Percentiles rank a stretch among this genome's conserved stretches.
These are phyloP conservation scores for Zygosaccharomyces pseudorouxii DNA, from an alignment of 805 yeast genomes.

Conservation along the genomic window DNA sequence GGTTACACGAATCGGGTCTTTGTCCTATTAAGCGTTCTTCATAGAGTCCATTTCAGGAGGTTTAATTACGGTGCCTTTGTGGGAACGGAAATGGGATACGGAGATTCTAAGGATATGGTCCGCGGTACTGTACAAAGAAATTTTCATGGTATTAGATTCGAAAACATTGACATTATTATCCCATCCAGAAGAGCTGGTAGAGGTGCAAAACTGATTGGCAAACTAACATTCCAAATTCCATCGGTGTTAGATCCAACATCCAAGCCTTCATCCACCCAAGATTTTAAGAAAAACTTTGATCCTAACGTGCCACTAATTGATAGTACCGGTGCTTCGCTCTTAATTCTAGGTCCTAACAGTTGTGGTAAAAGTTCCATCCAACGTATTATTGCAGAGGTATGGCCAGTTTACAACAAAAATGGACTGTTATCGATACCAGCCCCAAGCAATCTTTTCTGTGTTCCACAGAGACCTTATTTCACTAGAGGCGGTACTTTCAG, in stretches of 20 bases:
- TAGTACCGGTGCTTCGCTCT: slow-evolving; percentile 55
- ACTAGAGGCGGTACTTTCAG: slow-evolving; percentile 71
- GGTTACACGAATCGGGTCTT: slow-evolving; percentile 88
- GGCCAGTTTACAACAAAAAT: slow-evolving; percentile 72
- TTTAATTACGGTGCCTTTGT: slow-evolving; percentile 38
- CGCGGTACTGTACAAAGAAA: slow-evolving; percentile 77
- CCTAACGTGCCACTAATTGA: slow-evolving; percentile 27
- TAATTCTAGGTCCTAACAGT: slow-evolving; percentile 84
- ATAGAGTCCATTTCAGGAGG: slow-evolving; percentile 65
- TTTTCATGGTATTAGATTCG: slow-evolving; percentile 76
- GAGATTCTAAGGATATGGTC: slow-evolving; percentile 41
- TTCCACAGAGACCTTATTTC: slow-evolving; percentile 86
- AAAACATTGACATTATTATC: slow-evolving; percentile 73
- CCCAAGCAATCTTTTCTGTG: slow-evolving; percentile 61
- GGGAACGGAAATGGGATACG: slow-evolving; percentile 3
- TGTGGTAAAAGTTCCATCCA: slow-evolving; percentile 86
- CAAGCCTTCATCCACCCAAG: slow-evolving; percentile 38
- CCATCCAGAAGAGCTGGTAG: slow-evolving; percentile 62
- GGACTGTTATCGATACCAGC: slow-evolving; percentile 81
- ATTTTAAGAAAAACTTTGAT: slow-evolving; percentile 23
- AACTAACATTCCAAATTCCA: slow-evolving; percentile 53
- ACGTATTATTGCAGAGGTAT: slow-evolving; percentile 76
- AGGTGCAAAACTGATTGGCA: slow-evolving; percentile 57
- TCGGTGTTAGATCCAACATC: slow-evolving; percentile 27
- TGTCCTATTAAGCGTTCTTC: slow-evolving; percentile 67